phyloP scores from a whole-genome alignment of 768 basidiomycete species.

The Termitomyces titanicus region DNA sequence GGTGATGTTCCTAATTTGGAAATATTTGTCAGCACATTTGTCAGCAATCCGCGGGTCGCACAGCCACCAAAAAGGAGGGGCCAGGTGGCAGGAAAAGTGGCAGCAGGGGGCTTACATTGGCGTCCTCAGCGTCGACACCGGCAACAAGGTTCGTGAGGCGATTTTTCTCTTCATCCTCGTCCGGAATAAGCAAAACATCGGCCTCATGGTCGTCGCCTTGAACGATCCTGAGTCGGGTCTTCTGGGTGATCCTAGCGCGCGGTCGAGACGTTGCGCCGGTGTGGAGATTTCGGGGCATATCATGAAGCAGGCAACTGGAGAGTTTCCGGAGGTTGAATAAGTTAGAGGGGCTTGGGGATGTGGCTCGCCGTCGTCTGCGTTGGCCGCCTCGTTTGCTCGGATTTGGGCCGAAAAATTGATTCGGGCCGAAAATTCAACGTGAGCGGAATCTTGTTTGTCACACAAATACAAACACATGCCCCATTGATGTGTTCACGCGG shows the following conservation, averaged over 20 bases:
- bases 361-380: constrained; percentile 29
- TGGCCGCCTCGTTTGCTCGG: constrained; percentile 58
- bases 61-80: constrained; percentile 41
- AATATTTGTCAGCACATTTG: constrained; percentile 37
- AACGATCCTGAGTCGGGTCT: constrained; percentile 83
- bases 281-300: constrained; percentile 82
- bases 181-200: constrained; percentile 75
- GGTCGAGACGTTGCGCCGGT: constrained; percentile 75
- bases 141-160: constrained; percentile 72
- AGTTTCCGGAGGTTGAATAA: constrained; percentile 31
- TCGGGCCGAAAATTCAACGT: constrained; percentile 50
- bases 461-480: constrained; percentile 30
- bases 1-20: constrained; percentile 47
- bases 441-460: constrained; percentile 32
- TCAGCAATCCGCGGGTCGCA: constrained; percentile 50
- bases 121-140: constrained; percentile 90
- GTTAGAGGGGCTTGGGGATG: constrained; percentile 26
- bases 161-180: constrained; percentile 83
- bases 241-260: constrained; percentile 90
- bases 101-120: constrained; percentile 69
- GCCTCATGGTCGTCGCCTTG: constrained; percentile 78
- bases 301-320: constrained; percentile 56
- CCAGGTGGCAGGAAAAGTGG: constrained; percentile 29
- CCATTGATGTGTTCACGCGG: constrained; percentile 3
- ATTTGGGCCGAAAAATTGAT: constrained; percentile 60